Evolutionary conservation across 2,329 filamentous ascomycete species (phyloP), one percentile per base, ranked within the genome.

Genomic region (Cordyceps pruinosa): DNA sequence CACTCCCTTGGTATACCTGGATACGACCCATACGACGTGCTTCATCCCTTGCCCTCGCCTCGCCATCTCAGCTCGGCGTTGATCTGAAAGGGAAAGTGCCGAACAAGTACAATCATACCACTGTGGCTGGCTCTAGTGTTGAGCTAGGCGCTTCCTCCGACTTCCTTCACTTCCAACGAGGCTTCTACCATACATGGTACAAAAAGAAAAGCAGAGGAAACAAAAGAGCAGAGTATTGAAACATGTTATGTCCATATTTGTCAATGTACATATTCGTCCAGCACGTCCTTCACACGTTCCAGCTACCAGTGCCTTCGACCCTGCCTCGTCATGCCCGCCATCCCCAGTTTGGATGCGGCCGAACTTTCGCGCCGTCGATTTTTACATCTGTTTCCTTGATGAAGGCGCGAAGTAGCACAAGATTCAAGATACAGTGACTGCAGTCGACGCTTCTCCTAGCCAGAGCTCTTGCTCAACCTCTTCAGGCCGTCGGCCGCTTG

Each of bases 401-500:
- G n/a, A n/a, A n/a, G n/a, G n/a, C n/a, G n/a, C n/a, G n/a, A n/a
- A n/a, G n/a, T n/a, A n/a, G n/a, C n/a, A 15, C 19, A 21, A 23
- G 8, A 4, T 47, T n/a, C 7, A 35, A 7, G 12, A 28, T 26
- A 13, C 17, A 32, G 19, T 21, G 12, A 34, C 17, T 34, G 17
- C 28, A 13, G 12, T 26, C 13, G 8, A 9, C 2, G 4, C 6
- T 15, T 46, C 13, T 25, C 28, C 35, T 56, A 48, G 25, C 21
- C 34, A n/a, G 52, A 48, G 8, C 15, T 17, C 23, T 19, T 62
- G n/a, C 62, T 57, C 45, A 74, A 57, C 39, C 63, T 69, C 45
- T 66, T 70, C 50, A 87, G 66, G 0, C 80, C 80, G 15, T 75
- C 73, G 52, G 80, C 72, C 2, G 83, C 80, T 64, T 82, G 79